Conservation (phyloP, 2,329 filamentous ascomycete genomes). For the Nothophaeocryptopus gaeumannii region DNA sequence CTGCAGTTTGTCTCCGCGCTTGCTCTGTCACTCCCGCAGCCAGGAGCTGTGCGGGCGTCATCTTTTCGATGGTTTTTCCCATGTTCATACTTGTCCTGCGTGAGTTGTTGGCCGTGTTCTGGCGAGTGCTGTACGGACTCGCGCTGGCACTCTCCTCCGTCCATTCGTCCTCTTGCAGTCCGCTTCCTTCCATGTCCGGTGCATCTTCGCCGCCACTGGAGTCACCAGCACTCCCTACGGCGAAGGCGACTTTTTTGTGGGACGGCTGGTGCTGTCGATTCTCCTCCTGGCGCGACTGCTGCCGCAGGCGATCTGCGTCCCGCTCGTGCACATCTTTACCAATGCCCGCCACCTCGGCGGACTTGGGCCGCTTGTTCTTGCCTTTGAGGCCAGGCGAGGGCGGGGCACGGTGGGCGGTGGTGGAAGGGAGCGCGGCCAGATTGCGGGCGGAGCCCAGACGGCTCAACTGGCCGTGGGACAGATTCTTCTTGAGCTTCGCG, state of each 20-base stretch:
- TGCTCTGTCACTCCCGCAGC: constrained; percentile 11
- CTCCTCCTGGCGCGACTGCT: constrained; percentile 10
- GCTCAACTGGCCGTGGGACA: constrained; percentile 47
- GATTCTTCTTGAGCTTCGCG: constrained; percentile 38
- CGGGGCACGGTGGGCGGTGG: constrained; percentile 22
- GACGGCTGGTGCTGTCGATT: constrained; percentile 15
- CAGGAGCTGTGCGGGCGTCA: constrained; percentile 13
- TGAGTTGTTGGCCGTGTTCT: constrained; percentile 38
- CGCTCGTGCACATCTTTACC: constrained; percentile 31
- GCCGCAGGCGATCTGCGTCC: constrained; percentile 24
- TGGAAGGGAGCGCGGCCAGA: constrained; percentile 26
- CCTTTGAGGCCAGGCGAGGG: constrained; percentile 31
- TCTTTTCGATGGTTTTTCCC: constrained; percentile 23
- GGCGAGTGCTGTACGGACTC: constrained; percentile 36
- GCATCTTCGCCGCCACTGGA: constrained; percentile 27
- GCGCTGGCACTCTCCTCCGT: constrained; percentile 37
- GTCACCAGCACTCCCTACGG: constrained; percentile 30
- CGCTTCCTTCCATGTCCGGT: constrained; percentile 30
- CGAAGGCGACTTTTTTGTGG: constrained; percentile 34
- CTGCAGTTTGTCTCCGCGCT: constrained; percentile 2
- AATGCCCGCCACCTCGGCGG: constrained; percentile 26
- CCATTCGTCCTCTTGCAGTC: constrained; percentile 37
- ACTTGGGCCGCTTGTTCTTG: constrained; percentile 31
- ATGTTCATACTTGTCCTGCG: constrained; percentile 29
- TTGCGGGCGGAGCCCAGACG: constrained; percentile 41